phyloP scores from a whole-genome alignment of 2,329 filamentous ascomycete genomes.

The Cylindrodendrum hubeiense region DNA sequence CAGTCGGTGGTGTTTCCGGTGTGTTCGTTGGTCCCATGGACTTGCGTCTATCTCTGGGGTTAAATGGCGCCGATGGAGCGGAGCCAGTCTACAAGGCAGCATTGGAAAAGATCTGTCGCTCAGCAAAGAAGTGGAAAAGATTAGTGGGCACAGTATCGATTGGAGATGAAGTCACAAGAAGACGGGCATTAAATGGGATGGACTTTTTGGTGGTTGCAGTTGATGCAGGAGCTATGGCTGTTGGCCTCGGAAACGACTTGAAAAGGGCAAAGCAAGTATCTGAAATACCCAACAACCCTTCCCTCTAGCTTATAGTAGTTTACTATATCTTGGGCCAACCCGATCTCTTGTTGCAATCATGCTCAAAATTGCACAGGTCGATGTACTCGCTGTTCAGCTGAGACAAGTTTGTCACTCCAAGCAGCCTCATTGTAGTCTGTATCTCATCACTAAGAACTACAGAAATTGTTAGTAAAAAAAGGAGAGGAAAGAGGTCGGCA shows the following conservation, averaged over 20 bases:
- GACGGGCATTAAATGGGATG: neutral
- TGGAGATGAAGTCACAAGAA: neutral
- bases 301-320: neutral
- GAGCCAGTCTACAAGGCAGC: neutral
- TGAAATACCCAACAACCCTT: neutral
- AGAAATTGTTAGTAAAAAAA: neutral
- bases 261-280: neutral
- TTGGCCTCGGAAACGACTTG: neutral
- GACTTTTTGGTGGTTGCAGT: conserved; percentile 2
- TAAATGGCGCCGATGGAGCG: neutral
- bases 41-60: neutral
- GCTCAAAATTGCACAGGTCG: neutral
- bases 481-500: too few relatives aligned
- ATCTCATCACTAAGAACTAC: conserved; percentile 53
- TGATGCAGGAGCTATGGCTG: neutral
- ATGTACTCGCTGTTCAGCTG: neutral
- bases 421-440: conserved; percentile 41
- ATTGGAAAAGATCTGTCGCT: neutral
- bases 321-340: neutral
- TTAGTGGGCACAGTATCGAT: neutral
- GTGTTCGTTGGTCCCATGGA: conserved; percentile 7
- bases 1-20: neutral
- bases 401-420: neutral
- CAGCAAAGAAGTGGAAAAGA: neutral
- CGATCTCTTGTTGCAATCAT: neutral